A percentile compares a stretch with the other conserved stretches of the same genome.
Conservation (phyloP, 1,139 yeast species). For the Insectozyma bohioensis region DNA sequence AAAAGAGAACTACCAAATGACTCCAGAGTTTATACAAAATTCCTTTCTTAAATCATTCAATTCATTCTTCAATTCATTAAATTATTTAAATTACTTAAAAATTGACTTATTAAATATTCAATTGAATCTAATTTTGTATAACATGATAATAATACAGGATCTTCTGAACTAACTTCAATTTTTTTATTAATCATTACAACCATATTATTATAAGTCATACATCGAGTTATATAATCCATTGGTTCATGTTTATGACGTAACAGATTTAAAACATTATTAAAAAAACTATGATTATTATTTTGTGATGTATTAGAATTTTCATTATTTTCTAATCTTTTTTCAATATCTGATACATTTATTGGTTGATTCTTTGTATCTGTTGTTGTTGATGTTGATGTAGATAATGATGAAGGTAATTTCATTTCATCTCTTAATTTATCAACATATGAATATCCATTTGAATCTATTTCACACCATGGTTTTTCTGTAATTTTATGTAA, state of each 20-base stretch:
- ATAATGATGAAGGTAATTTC: slow-evolving; percentile 24
- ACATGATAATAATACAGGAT: slow-evolving; percentile 45
- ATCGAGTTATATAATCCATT: slow-evolving; percentile 44
- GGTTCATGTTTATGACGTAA: slow-evolving; percentile 32
- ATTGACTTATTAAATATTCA: slow-evolving; percentile 37
- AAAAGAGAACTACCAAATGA: no score
- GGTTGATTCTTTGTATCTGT: slow-evolving; percentile 8
- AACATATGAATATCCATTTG: slow-evolving; percentile 35
- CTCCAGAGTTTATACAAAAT: no score
- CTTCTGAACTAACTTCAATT: slow-evolving; percentile 45
- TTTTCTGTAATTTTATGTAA: slow-evolving; percentile 37
- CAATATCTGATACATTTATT: slow-evolving; percentile 10
- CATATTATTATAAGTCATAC: slow-evolving; percentile 38
- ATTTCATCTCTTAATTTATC: slow-evolving; percentile 45
- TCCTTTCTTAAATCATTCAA: no score
- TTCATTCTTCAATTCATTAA: slow-evolving; percentile 7
- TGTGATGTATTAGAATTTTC: background rate
- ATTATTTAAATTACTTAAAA: slow-evolving; percentile 21
- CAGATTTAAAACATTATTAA: slow-evolving; percentile 28
- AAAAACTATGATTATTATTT: slow-evolving; percentile 10
- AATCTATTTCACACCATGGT: slow-evolving; percentile 45
- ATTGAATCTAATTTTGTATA: slow-evolving; percentile 45
- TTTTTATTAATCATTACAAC: slow-evolving; percentile 47
- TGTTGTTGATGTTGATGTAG: slow-evolving; percentile 1
- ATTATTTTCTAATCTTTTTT: slow-evolving; percentile 8